Evolutionary conservation across 768 basidiomycete genomes (phyloP).

Genomic region (Tulasnella sp.): DNA sequence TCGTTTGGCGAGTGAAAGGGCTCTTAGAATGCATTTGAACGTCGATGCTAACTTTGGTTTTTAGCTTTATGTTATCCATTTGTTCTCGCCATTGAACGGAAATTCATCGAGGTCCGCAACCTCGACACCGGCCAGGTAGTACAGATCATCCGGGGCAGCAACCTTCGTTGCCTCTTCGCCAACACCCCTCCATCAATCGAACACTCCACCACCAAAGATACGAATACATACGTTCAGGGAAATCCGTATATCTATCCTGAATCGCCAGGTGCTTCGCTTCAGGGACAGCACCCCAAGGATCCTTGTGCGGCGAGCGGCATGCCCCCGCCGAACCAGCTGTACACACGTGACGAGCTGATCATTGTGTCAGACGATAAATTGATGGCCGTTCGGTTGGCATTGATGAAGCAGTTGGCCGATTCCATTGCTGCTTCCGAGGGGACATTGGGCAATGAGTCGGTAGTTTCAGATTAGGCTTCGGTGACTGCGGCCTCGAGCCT

Average conservation of each 20-base stretch:
- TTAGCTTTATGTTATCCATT: no score
- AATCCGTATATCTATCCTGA: slow-evolving; percentile 30
- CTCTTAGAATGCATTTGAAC: no score
- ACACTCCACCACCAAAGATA: slow-evolving; percentile 39
- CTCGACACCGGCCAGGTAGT: slow-evolving; percentile 90
- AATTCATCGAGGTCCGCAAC: slow-evolving; percentile 95
- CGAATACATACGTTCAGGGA: slow-evolving; percentile 19
- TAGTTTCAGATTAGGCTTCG: neutral
- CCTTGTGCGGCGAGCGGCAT: slow-evolving; percentile 49
- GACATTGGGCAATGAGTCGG: neutral
- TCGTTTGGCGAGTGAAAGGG: no score
- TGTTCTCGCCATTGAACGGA: slow-evolving; percentile 91
- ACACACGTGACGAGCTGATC: slow-evolving; percentile 66
- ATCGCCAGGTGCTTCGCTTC: neutral
- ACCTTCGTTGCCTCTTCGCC: slow-evolving; percentile 87
- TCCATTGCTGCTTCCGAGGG: no score
- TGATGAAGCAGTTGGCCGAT: neutral
- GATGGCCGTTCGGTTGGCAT: slow-evolving; percentile 61
- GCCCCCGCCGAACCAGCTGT: slow-evolving; percentile 48
- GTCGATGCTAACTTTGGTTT: no score
- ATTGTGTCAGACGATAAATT: slow-evolving; percentile 90
- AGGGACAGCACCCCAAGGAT: neutral
- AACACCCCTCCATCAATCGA: slow-evolving; percentile 88
- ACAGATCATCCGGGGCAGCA: slow-evolving; percentile 93
- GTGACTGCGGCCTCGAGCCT: no score